Percentiles rank a stretch among this genome's conserved stretches.
These are phyloP conservation scores for Daldinia childiae DNA, from an alignment of 495 filamentous ascomycete genomes.

Conservation along the genomic window DNA sequence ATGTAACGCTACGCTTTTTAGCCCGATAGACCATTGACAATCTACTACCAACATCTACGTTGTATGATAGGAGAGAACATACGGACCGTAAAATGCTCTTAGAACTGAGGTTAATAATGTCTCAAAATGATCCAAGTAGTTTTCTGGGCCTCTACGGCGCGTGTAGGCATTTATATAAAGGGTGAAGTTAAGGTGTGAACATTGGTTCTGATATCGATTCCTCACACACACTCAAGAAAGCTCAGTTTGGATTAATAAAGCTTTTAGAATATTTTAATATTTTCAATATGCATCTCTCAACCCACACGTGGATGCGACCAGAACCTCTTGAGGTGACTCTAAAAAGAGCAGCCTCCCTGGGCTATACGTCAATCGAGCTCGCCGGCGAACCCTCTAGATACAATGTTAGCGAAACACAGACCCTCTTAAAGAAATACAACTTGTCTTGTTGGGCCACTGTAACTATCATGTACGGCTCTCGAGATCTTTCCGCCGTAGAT, in stretches of 20 bases:
- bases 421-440: conserved; percentile 39
- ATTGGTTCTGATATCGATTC: neutral
- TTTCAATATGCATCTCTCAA: conserved; percentile 45
- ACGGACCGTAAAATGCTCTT: neutral
- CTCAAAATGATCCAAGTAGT: neutral
- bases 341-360: conserved; percentile 37
- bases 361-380: conserved; percentile 47
- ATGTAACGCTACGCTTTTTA: conserved; percentile 2
- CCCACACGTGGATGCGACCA: conserved; percentile 49
- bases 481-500: conserved; percentile 39
- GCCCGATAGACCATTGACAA: too few species aligned
- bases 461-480: conserved; percentile 44
- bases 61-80: neutral
- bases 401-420: conserved; percentile 28
- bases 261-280: neutral
- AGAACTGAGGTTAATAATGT: neutral
- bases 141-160: neutral
- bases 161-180: neutral
- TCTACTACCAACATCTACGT: neutral
- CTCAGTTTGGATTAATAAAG: neutral
- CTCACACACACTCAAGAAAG: neutral
- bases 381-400: conserved; percentile 44
- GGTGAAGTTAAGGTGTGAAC: neutral
- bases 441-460: conserved; percentile 41
- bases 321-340: conserved; percentile 44